Base-by-base conservation (phyloP, 306 rosid species). In the Urtica urens region DNA sequence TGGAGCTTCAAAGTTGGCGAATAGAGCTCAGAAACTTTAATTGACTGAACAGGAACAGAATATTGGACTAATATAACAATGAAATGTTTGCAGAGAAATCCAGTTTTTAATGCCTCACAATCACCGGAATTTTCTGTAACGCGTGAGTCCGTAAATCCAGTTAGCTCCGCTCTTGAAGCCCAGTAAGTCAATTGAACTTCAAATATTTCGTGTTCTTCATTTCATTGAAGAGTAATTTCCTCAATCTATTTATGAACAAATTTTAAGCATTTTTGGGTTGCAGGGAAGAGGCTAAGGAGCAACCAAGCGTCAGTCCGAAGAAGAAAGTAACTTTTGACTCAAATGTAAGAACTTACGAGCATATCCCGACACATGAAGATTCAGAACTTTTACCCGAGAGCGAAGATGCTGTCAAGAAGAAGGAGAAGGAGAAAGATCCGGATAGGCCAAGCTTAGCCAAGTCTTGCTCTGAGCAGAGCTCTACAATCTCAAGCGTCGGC, bases 241-340 rank as follows among this genome's bases (percentile, higher is more conserved):
- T 13, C 23, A 18, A 41, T 18, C 4, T 45, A 40, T 23, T 51
- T 29, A 33, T 11, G 23, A 6, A 28, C 3, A 57, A 23, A 48
- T 50, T 44, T 29, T 37, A 46, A 23, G 52, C 38, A n/a, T n/a
- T 33, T 63, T 66, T 60, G 22, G 10, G 9, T 15, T 72, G 64
- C 43, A 83, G 93, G 76, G 66, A 72, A 18, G 58, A 67, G 59
- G 68, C 50, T 43, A 76, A 68, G 58, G 83, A 76, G 69, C 76
- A 67, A 65, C 16, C 53, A 12, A 77, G 60, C 67, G 46, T 51
- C 1, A 75, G 61, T 57, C 8, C 71, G 25, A 75, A 59, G 65
- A 90, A 77, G 82, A 82, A 81, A 69, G 92, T 90, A 19, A 75
- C 87, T 20, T 81, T 90, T 59, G 92, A 90, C 70, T 74, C 87